A percentile compares a stretch with the other conserved stretches of the same genome.
Evolutionary conservation across 768 basidiomycete species (phyloP).

Genomic region (Obba rivulosa): DNA sequence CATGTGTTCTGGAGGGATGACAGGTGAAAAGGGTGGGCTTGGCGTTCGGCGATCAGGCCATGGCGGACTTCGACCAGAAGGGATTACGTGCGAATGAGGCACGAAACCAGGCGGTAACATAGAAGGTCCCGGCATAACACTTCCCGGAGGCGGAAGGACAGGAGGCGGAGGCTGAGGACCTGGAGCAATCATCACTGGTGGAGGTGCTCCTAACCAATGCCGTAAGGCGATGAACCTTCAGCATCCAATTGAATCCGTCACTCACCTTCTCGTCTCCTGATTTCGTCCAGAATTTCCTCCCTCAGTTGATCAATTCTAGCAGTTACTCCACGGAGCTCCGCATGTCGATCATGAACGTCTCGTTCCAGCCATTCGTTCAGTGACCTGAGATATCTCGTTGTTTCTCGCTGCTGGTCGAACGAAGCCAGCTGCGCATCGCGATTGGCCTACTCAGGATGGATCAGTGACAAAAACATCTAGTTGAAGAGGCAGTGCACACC

Average conservation of each 20-base stretch:
- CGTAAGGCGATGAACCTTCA: no score
- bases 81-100: not conserved
- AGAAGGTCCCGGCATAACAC: not conserved
- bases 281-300: slow-evolving; percentile 17
- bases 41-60: slow-evolving; percentile 6
- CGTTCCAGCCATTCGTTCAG: slow-evolving; percentile 77
- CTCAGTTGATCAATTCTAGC: slow-evolving; percentile 51
- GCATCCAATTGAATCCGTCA: not conserved
- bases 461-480: not conserved
- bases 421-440: slow-evolving; percentile 68
- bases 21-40: not conserved
- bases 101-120: slow-evolving; percentile 7
- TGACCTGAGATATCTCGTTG: slow-evolving; percentile 73
- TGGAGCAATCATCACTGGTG: not conserved
- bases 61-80: not conserved
- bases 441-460: slow-evolving; percentile 51
- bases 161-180: not conserved
- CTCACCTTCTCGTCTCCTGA: slow-evolving; percentile 13
- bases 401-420: slow-evolving; percentile 72
- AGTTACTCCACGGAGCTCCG: slow-evolving; percentile 61
- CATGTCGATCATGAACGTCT: slow-evolving; percentile 75
- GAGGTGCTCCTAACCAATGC: not conserved
- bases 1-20: slow-evolving; percentile 5
- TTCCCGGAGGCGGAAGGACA: slow-evolving; percentile 3
- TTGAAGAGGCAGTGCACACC: slow-evolving; percentile 32